Evolutionary conservation across 495 filamentous ascomycete species (phyloP).

Genomic region (Pyrenopolyporus hunteri): DNA sequence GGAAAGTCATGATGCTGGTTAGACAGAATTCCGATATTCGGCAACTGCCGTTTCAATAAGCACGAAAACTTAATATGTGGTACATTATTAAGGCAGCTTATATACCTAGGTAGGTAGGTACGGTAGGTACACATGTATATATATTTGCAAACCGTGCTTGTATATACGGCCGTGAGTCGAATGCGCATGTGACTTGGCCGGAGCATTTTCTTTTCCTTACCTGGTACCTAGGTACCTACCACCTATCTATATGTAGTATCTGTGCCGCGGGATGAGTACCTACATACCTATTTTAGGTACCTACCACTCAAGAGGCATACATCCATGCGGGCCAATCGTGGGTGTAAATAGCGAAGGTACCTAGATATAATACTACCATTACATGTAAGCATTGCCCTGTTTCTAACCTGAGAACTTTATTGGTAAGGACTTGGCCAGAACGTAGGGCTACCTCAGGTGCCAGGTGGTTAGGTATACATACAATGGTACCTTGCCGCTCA

Average conservation of each 20-base stretch:
- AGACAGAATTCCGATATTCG: not conserved
- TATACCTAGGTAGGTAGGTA: too few species aligned
- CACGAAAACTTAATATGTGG: not conserved
- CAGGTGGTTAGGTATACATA: not conserved
- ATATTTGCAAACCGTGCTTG: too few species aligned
- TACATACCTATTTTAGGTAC: not conserved
- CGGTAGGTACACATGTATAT: too few species aligned
- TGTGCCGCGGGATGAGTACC: too few species aligned
- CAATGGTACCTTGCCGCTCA: not conserved
- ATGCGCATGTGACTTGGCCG: not conserved
- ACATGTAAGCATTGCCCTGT: too few species aligned
- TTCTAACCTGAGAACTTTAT: not conserved
- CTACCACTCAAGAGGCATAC: too few species aligned
- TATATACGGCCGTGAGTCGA: not conserved
- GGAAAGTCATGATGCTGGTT: not conserved
- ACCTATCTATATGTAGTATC: not conserved
- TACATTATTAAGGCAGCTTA: too few species aligned
- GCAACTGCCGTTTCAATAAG: not conserved
- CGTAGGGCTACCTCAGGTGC: conserved; percentile 14
- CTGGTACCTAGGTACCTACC: not conserved
- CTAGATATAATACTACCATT: too few species aligned
- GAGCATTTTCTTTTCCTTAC: not conserved
- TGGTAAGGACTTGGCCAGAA: conserved; percentile 10
- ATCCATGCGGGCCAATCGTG: too few species aligned
- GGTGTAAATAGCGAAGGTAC: too few species aligned